Evolutionary conservation across 2,329 filamentous ascomycete species (phyloP), one percentile per base, ranked within the genome.

Genomic region (Fusarium agapanthi): DNA sequence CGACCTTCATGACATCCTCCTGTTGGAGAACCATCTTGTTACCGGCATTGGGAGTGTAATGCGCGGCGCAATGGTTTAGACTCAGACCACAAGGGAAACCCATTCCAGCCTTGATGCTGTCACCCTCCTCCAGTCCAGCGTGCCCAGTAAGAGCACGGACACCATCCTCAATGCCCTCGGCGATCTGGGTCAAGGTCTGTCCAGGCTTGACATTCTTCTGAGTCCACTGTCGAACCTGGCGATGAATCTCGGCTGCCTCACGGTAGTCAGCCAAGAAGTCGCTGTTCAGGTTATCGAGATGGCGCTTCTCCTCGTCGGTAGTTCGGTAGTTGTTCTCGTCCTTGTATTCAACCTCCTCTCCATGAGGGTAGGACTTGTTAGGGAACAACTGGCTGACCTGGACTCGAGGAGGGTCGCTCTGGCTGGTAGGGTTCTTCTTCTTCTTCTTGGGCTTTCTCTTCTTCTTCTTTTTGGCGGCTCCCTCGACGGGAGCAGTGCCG

Each of bases 361-460:
- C 94, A 74, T 89, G 88, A 54, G 93, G 94, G 79, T 93, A 97
- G 73, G 86, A 85, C 77, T 89, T 87, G 81, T 90, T 90, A 57
- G 91, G 89, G 84, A 94, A 96, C 50, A 96, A 86, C 73, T 90
- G 89, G 68, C 91, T 90, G 54, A 96, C 81, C 59, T 88, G 85
- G 34, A 95, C 90, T 63, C 91, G 88, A 3, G 94, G 94, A 37
- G 93, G 93, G 57, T 89, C 87, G 37, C 91, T 92, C 83, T 96
- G 94, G 61, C 87, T 87, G 72, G 92, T 93, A 53, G 91, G 87
- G 72, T 88, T 91, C 88, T 91, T 92, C 88, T 93, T 93, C 87
- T 91, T 92, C 86, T 91, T 93, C 86, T 92, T 93, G 86, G 94
- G 94, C 86, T 94, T 94, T 86, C 93, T 94, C 83, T 93, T 93